Conservation (phyloP, 148 eudicot species). For the Hydrangea macrophylla region DNA sequence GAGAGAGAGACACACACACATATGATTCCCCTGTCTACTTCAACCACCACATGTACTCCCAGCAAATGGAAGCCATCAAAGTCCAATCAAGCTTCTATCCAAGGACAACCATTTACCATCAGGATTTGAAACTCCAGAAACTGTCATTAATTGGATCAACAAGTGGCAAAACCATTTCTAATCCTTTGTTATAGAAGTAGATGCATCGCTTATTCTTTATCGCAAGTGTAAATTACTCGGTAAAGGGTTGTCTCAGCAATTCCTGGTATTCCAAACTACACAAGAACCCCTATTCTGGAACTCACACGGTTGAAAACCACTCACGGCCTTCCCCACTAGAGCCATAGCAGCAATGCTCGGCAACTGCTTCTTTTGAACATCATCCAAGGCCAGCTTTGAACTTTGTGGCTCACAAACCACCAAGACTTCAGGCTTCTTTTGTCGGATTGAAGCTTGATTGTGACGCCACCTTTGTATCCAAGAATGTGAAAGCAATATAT, state of each 20-base stretch:
- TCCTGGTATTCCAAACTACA: conserved; percentile 67
- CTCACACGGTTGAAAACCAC: conserved; percentile 55
- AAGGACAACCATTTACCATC: neutral
- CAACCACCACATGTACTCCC: neutral
- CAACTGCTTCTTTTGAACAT: conserved; percentile 54
- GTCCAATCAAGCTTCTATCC: neutral
- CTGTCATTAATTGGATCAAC: neutral
- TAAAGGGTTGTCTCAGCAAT: conserved; percentile 17
- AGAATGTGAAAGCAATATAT: conserved; percentile 37
- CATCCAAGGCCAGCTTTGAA: conserved; percentile 43
- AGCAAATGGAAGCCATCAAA: neutral
- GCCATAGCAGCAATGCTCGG: conserved; percentile 90
- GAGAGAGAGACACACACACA: too few relatives aligned
- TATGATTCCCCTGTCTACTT: too few relatives aligned
- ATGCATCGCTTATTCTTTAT: neutral
- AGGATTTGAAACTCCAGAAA: neutral
- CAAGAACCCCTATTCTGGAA: conserved; percentile 56
- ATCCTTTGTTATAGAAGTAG: neutral
- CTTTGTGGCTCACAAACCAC: conserved; percentile 61
- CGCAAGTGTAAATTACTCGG: neutral
- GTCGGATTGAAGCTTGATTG: conserved; percentile 13
- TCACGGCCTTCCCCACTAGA: conserved; percentile 75
- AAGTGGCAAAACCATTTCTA: neutral
- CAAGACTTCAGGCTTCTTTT: conserved; percentile 36
- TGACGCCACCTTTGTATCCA: conserved; percentile 86